These are phyloP conservation scores for Urostyla sp. DNA, from an alignment of 73 alveolate genomes.

Conservation along the genomic window DNA sequence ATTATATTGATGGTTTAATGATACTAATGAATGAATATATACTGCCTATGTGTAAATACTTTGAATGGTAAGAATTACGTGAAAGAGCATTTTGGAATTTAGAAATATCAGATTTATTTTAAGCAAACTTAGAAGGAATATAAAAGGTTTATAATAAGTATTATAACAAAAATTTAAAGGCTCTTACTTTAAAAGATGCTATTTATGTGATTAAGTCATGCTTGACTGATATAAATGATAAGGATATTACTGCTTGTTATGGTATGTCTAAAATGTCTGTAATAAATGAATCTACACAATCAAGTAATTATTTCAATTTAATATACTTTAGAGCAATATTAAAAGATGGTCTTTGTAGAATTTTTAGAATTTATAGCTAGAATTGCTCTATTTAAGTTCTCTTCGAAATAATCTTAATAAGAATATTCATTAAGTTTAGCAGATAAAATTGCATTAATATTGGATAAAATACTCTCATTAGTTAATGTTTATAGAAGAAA, in stretches of 20 bases:
- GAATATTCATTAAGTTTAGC: background rate
- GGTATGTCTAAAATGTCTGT: conserved; percentile 67
- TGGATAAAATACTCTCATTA: background rate
- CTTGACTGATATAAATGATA: conserved; percentile 29
- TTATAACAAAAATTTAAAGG: background rate
- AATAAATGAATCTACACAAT: conserved; percentile 38
- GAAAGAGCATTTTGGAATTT: conserved; percentile 60
- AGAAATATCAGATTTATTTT: conserved; percentile 60
- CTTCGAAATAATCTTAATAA: background rate
- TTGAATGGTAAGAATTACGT: conserved; percentile 55
- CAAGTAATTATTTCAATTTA: background rate
- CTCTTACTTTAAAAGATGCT: conserved; percentile 55
- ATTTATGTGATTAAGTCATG: conserved; percentile 14
- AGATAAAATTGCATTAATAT: background rate
- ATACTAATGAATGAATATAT: conserved; percentile 51
- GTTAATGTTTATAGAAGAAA: background rate
- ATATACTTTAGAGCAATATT: conserved; percentile 18
- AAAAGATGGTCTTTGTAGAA: conserved; percentile 56
- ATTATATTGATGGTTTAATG: conserved; percentile 46
- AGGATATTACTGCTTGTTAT: conserved; percentile 58
- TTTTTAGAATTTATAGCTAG: conserved; percentile 62
- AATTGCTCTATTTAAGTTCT: conserved; percentile 12
- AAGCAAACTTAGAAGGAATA: conserved; percentile 50
- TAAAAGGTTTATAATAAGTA: conserved; percentile 4
- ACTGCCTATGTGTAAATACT: background rate